Evolutionary conservation across 805 yeast species (phyloP).

Genomic region (Candida boleticola): DNA sequence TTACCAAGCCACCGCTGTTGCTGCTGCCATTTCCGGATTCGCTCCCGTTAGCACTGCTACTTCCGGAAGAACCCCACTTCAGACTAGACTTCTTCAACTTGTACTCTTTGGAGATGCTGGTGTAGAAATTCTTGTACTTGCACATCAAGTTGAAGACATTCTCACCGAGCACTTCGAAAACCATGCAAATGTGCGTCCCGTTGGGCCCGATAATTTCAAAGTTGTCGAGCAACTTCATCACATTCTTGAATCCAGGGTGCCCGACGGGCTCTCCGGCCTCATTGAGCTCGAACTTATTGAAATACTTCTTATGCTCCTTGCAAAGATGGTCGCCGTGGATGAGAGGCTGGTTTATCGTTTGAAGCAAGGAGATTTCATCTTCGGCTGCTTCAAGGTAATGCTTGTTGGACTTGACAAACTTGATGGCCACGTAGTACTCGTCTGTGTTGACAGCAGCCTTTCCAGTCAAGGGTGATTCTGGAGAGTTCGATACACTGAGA

Average conservation of each 20-base stretch:
- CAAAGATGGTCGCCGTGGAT: slow-evolving; percentile 12
- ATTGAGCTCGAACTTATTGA: slow-evolving; percentile 7
- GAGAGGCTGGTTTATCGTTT: slow-evolving; percentile 25
- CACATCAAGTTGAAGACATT: slow-evolving; percentile 50
- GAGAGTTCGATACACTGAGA: neutral
- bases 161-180: slow-evolving; percentile 64
- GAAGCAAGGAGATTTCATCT: slow-evolving; percentile 57
- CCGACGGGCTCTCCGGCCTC: slow-evolving; percentile 7
- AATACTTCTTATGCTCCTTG: slow-evolving; percentile 8
- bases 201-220: slow-evolving; percentile 59
- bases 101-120: neutral
- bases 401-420: slow-evolving; percentile 54
- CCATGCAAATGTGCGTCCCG: slow-evolving; percentile 66
- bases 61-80: neutral
- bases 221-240: slow-evolving; percentile 54
- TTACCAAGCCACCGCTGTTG: neutral
- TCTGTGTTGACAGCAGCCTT: neutral
- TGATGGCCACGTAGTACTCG: slow-evolving; percentile 56
- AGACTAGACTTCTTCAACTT: neutral
- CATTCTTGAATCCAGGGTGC: slow-evolving; percentile 52
- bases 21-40: neutral
- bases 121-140: slow-evolving; percentile 36
- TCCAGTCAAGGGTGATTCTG: slow-evolving; percentile 2
- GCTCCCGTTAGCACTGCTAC: neutral
- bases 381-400: slow-evolving; percentile 61